Conservation (phyloP, 441 rosid species). For the Gossypium schwendimanii region DNA sequence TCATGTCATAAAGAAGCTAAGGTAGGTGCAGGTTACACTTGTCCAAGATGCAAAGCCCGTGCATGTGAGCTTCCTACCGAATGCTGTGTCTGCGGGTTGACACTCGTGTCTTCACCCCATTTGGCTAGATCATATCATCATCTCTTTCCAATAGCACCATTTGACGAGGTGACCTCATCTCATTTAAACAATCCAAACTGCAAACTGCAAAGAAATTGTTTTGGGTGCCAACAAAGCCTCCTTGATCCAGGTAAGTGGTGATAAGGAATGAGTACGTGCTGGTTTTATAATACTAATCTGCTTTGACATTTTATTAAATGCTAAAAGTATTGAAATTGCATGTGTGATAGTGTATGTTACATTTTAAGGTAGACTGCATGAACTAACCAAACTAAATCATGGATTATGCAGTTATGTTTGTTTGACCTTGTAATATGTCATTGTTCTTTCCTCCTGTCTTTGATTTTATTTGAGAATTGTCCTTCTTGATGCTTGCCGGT, state of each 20-base stretch:
- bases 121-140: conserved; percentile 93
- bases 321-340: background rate
- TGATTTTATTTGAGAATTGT: conserved; percentile 9
- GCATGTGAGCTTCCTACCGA: conserved; percentile 84
- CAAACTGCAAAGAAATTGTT: conserved; percentile 41
- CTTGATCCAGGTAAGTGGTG: conserved; percentile 42
- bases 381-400: background rate
- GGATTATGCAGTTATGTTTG: background rate
- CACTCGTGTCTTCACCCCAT: conserved; percentile 93
- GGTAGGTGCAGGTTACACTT: conserved; percentile 73
- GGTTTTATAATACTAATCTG: background rate
- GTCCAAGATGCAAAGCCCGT: conserved; percentile 90
- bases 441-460: background rate
- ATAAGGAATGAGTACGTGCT: background rate
- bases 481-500: conserved; percentile 1
- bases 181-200: conserved; percentile 26
- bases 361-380: background rate
- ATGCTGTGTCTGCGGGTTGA: conserved; percentile 74
- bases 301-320: background rate
- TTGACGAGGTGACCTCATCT: conserved; percentile 52
- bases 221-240: conserved; percentile 76
- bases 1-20: conserved; percentile 86
- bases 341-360: background rate
- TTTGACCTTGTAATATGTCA: background rate
- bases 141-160: conserved; percentile 78